Conservation (phyloP, 2,329 filamentous ascomycete genomes). For the Colletotrichum chlorophyti region DNA sequence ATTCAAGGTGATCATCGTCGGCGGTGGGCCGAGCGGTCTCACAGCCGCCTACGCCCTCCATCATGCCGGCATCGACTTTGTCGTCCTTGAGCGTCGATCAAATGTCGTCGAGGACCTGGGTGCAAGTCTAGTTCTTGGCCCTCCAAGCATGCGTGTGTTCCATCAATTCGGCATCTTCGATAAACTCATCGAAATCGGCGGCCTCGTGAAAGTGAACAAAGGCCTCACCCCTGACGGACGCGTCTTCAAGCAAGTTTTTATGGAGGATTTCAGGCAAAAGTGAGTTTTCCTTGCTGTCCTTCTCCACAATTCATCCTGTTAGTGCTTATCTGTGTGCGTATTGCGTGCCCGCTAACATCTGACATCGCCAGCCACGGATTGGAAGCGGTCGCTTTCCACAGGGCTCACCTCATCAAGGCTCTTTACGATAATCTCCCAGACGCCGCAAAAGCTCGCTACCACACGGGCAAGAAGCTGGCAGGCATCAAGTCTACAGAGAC, state of each 20-base stretch:
- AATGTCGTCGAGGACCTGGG: conserved; percentile 36
- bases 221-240: conserved; percentile 1
- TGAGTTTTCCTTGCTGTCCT: background rate
- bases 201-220: background rate
- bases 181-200: conserved; percentile 8
- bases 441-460: conserved; percentile 34
- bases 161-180: conserved; percentile 38
- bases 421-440: conserved; percentile 40
- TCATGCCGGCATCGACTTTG: conserved; percentile 41
- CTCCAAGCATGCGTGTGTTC: conserved; percentile 36
- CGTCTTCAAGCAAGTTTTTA: conserved; percentile 5
- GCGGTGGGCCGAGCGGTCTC: conserved; percentile 38
- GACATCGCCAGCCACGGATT: conserved; percentile 34
- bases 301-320: background rate
- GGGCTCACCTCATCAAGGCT: conserved; percentile 40
- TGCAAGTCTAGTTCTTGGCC: conserved; percentile 36
- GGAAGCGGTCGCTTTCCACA: conserved; percentile 38
- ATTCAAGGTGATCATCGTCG: conserved; percentile 39
- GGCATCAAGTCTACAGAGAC: conserved; percentile 31
- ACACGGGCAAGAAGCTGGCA: conserved; percentile 35
- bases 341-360: background rate
- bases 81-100: conserved; percentile 39
- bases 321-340: conserved; percentile 1
- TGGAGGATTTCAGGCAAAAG: background rate
- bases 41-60: conserved; percentile 38